Evolutionary conservation across 768 basidiomycete species (phyloP).

Genomic region (Panus rudis): DNA sequence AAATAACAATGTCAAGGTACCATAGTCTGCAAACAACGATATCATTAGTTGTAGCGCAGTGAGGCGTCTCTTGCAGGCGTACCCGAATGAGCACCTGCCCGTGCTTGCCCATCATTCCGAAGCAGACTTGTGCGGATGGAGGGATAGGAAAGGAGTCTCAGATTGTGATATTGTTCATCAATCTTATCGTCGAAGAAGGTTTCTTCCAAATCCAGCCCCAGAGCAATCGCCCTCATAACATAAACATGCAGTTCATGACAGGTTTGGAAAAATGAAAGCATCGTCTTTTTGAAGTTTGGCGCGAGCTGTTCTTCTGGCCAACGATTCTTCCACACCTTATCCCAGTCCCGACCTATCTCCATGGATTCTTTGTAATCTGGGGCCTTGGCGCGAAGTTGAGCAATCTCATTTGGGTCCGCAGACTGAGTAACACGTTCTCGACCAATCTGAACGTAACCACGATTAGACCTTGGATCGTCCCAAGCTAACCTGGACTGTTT

Average conservation of each 20-base stretch:
- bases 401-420: conserved; percentile 64
- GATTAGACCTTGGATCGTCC: conserved; percentile 81
- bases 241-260: conserved; percentile 70
- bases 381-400: conserved; percentile 59
- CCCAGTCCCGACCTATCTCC: conserved; percentile 88
- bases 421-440: conserved; percentile 80
- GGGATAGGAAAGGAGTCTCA: conserved; percentile 78
- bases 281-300: conserved; percentile 63
- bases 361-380: conserved; percentile 83
- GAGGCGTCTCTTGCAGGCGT: conserved; percentile 5
- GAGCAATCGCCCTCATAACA: conserved; percentile 82
- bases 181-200: conserved; percentile 71
- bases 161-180: conserved; percentile 71
- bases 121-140: conserved; percentile 57
- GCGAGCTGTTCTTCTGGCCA: conserved; percentile 65
- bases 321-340: conserved; percentile 66
- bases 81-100: conserved; percentile 82
- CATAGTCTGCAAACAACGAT: conserved; percentile 47
- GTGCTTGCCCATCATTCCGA: conserved; percentile 58
- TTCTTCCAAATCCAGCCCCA: conserved; percentile 70
- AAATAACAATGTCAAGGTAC: conserved; percentile 75
- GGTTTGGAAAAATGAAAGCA: conserved; percentile 72
- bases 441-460: conserved; percentile 77
- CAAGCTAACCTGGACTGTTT: conserved; percentile 53
- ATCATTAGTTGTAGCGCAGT: conserved; percentile 1